These are phyloP conservation scores for Celoporthe dispersa DNA, from an alignment of 2,329 filamentous ascomycete genomes.

Conservation along the genomic window DNA sequence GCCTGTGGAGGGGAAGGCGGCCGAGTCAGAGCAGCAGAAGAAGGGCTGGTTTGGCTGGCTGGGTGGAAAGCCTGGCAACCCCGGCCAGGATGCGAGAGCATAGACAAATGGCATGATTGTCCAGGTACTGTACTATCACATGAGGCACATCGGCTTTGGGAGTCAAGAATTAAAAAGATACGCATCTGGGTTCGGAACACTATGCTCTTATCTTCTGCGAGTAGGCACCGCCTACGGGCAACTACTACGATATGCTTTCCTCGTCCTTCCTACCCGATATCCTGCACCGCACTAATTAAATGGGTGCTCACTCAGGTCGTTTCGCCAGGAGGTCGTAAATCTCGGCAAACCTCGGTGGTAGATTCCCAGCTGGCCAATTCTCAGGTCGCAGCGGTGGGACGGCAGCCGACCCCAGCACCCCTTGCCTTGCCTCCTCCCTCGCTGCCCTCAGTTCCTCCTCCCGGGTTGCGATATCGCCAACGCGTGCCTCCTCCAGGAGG, in stretches of 20 bases:
- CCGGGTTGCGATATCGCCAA: background rate
- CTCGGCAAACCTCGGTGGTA: no score
- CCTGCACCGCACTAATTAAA: background rate
- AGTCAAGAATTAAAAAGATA: background rate
- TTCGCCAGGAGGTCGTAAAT: no score
- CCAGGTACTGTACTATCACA: background rate
- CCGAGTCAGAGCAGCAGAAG: constrained; percentile 10
- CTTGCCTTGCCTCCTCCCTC: background rate
- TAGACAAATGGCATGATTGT: background rate
- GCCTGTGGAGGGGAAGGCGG: background rate
- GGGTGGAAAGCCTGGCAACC: constrained; percentile 17
- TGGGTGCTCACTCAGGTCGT: background rate
- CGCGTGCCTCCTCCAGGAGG: background rate
- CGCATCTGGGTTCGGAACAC: background rate
- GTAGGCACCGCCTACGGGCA: background rate
- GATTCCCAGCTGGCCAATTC: no score
- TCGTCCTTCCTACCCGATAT: background rate
- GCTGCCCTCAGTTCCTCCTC: background rate
- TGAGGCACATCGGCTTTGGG: background rate
- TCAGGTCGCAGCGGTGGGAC: no score
- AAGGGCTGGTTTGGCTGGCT: constrained; percentile 26
- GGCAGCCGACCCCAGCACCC: background rate
- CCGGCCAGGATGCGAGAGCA: constrained; percentile 22
- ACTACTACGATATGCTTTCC: background rate
- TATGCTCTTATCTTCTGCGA: background rate